phyloP scores from a whole-genome alignment of 164 flowering plant species.

The Platanus orientalis region DNA sequence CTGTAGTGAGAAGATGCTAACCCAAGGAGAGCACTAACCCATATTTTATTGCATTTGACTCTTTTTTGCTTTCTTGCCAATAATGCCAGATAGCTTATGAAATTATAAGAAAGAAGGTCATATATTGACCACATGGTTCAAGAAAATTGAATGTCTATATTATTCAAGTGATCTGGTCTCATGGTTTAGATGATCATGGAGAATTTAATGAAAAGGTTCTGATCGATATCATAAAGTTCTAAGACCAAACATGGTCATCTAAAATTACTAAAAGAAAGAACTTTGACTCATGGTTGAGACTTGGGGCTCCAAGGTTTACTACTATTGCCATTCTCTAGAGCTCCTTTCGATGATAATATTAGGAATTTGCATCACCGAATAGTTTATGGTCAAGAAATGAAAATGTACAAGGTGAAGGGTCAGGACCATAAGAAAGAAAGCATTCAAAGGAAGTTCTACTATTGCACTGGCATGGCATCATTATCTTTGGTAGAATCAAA shows the following conservation, averaged over 20 bases:
- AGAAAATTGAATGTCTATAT: not conserved
- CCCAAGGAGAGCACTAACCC: no score
- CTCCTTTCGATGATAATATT: no score
- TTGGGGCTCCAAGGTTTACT: no score
- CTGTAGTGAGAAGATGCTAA: no score
- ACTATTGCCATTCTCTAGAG: no score
- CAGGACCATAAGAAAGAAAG: not conserved
- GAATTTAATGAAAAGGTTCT: not conserved
- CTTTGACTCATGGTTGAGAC: no score
- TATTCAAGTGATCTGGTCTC: not conserved
- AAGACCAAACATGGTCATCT: no score
- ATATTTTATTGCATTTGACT: no score
- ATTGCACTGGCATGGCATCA: not conserved
- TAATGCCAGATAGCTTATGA: not conserved
- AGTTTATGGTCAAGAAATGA: not conserved
- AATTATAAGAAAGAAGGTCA: not conserved
- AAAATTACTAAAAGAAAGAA: no score
- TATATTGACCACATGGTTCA: not conserved
- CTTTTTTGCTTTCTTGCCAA: not conserved
- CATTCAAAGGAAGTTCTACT: not conserved
- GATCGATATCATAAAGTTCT: no score
- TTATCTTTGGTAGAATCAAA: not conserved
- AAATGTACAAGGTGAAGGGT: not conserved
- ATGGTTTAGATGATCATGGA: not conserved
- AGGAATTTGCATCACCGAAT: not conserved